Conservation (phyloP, 192 early-diverging fungal species). For the Phlyctochytrium bullatum region DNA sequence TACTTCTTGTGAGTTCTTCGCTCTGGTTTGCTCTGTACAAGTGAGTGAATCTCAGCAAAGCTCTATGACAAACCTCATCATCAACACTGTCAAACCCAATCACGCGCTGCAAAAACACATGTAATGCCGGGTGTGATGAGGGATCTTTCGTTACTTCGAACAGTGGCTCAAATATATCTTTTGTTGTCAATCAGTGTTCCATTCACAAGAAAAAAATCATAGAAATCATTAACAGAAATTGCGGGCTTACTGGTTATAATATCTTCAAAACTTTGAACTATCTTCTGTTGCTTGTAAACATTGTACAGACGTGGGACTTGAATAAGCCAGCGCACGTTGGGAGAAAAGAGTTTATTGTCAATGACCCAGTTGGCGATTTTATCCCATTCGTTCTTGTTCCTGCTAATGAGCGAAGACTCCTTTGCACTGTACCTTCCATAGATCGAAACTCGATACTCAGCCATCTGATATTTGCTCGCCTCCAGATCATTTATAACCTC, state of each 20-base stretch:
- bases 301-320: constrained; percentile 91
- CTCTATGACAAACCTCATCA: too few species aligned
- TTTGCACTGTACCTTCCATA: constrained; percentile 66
- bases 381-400: constrained; percentile 82
- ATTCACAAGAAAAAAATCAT: neutral
- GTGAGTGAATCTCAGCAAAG: too few species aligned
- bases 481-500: constrained; percentile 90
- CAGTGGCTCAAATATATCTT: constrained; percentile 82
- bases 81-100: constrained; percentile 94
- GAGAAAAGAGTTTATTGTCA: constrained; percentile 83
- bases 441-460: constrained; percentile 91
- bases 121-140: constrained; percentile 79
- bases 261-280: constrained; percentile 71
- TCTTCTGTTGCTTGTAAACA: constrained; percentile 69
- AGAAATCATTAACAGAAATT: neutral
- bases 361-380: constrained; percentile 91
- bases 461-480: constrained; percentile 91
- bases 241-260: constrained; percentile 64
- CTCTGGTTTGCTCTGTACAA: constrained; percentile 84
- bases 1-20: constrained; percentile 79
- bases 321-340: constrained; percentile 94
- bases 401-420: neutral
- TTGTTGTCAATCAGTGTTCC: neutral
- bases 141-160: constrained; percentile 91
- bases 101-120: constrained; percentile 91